A percentile compares a stretch with the other conserved stretches of the same genome.
Conservation (phyloP, 495 filamentous ascomycete species). For the Trichocladium antarcticum region DNA sequence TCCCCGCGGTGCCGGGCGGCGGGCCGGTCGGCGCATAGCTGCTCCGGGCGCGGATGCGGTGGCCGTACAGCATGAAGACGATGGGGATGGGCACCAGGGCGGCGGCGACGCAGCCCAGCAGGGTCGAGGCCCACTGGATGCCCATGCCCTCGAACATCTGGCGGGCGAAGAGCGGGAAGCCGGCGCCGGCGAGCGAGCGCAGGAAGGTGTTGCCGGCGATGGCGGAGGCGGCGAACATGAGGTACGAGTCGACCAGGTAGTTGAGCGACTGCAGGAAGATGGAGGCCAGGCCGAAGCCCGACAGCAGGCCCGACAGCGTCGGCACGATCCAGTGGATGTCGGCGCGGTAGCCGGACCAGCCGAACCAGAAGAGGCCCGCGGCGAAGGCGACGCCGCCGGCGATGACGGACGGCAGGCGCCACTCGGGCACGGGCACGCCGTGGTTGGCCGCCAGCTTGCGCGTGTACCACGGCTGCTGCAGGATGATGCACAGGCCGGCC, state of each 20-base stretch:
- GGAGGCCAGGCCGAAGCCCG: slow-evolving; percentile 52
- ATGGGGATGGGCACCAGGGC: slow-evolving; percentile 65
- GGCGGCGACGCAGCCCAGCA: slow-evolving; percentile 63
- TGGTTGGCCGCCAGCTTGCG: slow-evolving; percentile 62
- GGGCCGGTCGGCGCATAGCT: slow-evolving; percentile 50
- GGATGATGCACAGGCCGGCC: slow-evolving; percentile 53
- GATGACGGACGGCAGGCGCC: slow-evolving; percentile 73
- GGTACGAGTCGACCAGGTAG: slow-evolving; percentile 79
- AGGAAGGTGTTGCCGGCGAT: slow-evolving; percentile 86
- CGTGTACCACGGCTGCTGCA: slow-evolving; percentile 56
- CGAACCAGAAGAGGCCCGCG: slow-evolving; percentile 76
- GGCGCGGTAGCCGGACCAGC: slow-evolving; percentile 57
- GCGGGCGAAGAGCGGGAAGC: slow-evolving; percentile 69
- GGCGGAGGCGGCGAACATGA: slow-evolving; percentile 80
- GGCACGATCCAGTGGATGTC: slow-evolving; percentile 76
- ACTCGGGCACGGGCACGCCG: slow-evolving; percentile 67
- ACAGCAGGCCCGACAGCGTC: slow-evolving; percentile 53
- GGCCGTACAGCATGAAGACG: slow-evolving; percentile 52
- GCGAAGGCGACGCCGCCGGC: slow-evolving; percentile 64
- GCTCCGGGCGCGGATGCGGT: slow-evolving; percentile 52
- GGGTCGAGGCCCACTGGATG: slow-evolving; percentile 64
- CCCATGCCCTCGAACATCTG: slow-evolving; percentile 74
- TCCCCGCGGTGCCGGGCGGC: neutral
- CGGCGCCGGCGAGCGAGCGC: slow-evolving; percentile 62
- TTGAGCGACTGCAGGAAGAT: slow-evolving; percentile 82